Conservation (phyloP, 352 stramenopile genomes). For the Pseudoperonospora humuli region DNA sequence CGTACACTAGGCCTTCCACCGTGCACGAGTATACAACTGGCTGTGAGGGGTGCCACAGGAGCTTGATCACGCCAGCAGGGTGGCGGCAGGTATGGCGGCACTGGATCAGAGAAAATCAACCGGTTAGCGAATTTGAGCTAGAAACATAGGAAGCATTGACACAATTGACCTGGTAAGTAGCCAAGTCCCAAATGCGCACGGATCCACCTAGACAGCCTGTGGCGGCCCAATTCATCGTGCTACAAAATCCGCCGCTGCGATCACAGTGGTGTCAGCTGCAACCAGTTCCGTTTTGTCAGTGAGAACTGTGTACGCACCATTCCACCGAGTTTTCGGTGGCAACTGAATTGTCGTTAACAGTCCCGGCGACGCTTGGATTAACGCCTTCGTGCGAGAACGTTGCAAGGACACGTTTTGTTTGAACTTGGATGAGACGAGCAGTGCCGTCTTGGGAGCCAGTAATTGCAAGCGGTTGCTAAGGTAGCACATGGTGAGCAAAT, state of each 20-base stretch:
- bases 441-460: conserved; percentile 92
- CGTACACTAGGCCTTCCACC: conserved; percentile 84
- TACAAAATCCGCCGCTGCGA: conserved; percentile 88
- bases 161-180: conserved; percentile 55
- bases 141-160: not conserved
- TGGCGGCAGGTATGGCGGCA: conserved; percentile 86
- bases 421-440: conserved; percentile 89
- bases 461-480: conserved; percentile 87
- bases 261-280: not conserved
- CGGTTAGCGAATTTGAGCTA: conserved; percentile 1
- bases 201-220: conserved; percentile 92
- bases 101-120: conserved; percentile 16
- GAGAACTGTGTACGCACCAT: conserved; percentile 38
- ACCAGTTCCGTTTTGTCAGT: not conserved
- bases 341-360: conserved; percentile 37
- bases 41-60: conserved; percentile 84
- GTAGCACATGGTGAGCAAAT: conserved; percentile 2
- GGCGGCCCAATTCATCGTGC: conserved; percentile 91
- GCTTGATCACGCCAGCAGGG: conserved; percentile 84
- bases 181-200: conserved; percentile 95
- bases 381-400: conserved; percentile 68
- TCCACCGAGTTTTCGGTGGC: conserved; percentile 81
- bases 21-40: conserved; percentile 85
- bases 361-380: conserved; percentile 36
- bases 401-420: conserved; percentile 91